These are phyloP conservation scores for Theobroma cacao DNA, from an alignment of 345 rosid species.

Conservation along the genomic window DNA sequence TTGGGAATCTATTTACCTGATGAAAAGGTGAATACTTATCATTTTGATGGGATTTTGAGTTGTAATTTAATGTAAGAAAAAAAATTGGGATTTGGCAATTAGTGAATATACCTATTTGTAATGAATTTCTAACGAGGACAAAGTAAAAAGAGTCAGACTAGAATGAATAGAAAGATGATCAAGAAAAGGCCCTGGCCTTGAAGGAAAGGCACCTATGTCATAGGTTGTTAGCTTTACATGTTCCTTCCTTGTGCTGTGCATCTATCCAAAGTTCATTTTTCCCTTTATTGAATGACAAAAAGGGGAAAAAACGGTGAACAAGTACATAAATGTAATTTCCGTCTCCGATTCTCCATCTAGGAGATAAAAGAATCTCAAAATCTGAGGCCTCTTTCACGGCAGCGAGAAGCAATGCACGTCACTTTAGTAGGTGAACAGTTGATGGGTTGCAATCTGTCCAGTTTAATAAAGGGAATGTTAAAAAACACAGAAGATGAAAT, in stretches of 20 bases:
- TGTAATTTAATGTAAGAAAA: too few species aligned
- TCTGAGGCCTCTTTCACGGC: background rate
- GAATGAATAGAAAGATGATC: too few species aligned
- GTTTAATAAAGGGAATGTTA: background rate
- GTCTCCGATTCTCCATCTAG: background rate
- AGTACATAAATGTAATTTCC: background rate
- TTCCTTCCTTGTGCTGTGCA: background rate
- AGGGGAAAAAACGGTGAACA: too few species aligned
- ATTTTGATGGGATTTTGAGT: too few species aligned
- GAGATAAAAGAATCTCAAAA: background rate
- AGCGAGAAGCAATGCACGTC: background rate
- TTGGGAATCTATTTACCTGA: too few species aligned
- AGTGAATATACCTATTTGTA: too few species aligned
- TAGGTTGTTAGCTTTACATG: background rate
- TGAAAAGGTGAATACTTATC: too few species aligned
- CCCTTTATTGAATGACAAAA: background rate
- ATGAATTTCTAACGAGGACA: too few species aligned
- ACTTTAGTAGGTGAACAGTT: slow-evolving; percentile 12
- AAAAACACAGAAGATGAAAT: background rate
- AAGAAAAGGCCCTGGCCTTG: background rate
- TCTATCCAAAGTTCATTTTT: background rate
- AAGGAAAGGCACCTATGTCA: background rate
- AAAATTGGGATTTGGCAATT: too few species aligned
- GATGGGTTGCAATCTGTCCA: slow-evolving; percentile 13
- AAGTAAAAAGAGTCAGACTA: too few species aligned